Percentiles rank a stretch among this genome's conserved stretches.
phyloP scores from a whole-genome alignment of 148 eudicot genomes.

The Spergularia marina region DNA sequence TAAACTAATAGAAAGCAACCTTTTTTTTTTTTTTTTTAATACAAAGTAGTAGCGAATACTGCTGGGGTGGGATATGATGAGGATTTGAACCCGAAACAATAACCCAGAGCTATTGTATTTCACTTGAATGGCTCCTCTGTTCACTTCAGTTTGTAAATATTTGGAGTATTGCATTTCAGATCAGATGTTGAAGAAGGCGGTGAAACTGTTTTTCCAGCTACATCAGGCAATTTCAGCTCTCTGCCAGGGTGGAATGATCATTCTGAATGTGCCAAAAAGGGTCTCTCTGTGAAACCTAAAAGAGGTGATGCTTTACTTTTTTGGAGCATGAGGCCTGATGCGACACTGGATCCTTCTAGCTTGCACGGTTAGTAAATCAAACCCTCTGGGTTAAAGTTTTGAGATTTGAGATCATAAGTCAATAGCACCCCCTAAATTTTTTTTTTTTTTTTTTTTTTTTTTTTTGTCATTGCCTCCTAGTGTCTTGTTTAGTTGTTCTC shows the following conservation, averaged over 20 bases:
- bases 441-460: no score
- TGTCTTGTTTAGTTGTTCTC: background rate
- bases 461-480: background rate
- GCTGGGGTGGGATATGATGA: no score
- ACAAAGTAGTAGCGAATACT: no score
- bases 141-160: background rate
- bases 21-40: no score
- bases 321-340: slow-evolving; percentile 83
- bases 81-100: no score
- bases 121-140: background rate
- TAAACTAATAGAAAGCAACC: background rate
- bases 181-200: slow-evolving; percentile 88
- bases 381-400: background rate
- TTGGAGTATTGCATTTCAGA: slow-evolving; percentile 31
- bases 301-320: slow-evolving; percentile 78
- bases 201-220: slow-evolving; percentile 66
- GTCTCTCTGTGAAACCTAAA: slow-evolving; percentile 62
- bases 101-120: background rate
- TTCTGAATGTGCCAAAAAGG: slow-evolving; percentile 68
- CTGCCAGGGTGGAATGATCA: slow-evolving; percentile 56
- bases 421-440: background rate
- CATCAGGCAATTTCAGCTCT: slow-evolving; percentile 56
- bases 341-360: slow-evolving; percentile 61
- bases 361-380: slow-evolving; percentile 51
- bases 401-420: background rate